Conservation (phyloP, 2,329 filamentous ascomycete species). For the Talaromyces sp. region DNA sequence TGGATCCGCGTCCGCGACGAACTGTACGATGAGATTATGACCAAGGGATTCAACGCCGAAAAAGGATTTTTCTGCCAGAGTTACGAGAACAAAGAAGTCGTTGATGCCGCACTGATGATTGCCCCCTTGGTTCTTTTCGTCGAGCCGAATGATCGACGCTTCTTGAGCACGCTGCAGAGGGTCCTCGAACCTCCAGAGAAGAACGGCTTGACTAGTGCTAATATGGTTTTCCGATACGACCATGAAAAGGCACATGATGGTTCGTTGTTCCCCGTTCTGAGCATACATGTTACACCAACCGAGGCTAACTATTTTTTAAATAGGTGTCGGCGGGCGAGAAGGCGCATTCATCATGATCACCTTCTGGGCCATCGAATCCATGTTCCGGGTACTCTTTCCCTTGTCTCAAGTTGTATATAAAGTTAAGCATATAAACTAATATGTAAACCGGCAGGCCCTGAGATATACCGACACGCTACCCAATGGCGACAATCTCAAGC, state of each 20-base stretch:
- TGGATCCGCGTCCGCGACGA: constrained; percentile 64
- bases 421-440: neutral
- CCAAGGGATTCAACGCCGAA: constrained; percentile 68
- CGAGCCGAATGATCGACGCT: constrained; percentile 69
- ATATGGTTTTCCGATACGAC: constrained; percentile 71
- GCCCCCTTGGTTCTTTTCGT: constrained; percentile 77
- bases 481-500: constrained; percentile 25
- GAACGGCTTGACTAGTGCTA: constrained; percentile 69
- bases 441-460: constrained; percentile 18
- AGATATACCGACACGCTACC: constrained; percentile 27
- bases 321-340: constrained; percentile 68
- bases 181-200: constrained; percentile 70
- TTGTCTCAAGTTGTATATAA: neutral
- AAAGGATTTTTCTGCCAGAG: constrained; percentile 69
- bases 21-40: constrained; percentile 72
- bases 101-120: constrained; percentile 71
- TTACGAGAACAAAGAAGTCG: constrained; percentile 64
- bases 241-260: constrained; percentile 65
- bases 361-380: constrained; percentile 75
- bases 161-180: constrained; percentile 65
- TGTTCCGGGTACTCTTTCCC: constrained; percentile 56
- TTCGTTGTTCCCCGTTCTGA: constrained; percentile 28
- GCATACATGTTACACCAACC: neutral
- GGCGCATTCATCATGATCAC: constrained; percentile 78
- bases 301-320: constrained; percentile 7